A percentile compares a stretch with the other conserved stretches of the same genome.
These are phyloP conservation scores for Parmales sp. DNA, from an alignment of 108 stramenopile genomes.

Conservation along the genomic window DNA sequence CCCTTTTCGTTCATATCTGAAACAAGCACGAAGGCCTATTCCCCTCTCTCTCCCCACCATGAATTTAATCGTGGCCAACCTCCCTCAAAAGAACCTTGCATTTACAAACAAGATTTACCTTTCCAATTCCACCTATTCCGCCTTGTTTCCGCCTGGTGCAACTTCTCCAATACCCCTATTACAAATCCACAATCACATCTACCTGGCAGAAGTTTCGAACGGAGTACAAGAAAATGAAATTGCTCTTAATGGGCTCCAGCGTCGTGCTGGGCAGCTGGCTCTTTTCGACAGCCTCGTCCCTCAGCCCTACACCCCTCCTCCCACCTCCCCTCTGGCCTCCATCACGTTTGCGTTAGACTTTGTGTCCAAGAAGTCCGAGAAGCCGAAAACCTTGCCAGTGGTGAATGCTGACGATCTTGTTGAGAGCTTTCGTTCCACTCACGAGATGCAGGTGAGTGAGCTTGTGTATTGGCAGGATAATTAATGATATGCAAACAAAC, in stretches of 20 bases:
- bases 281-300: constrained; percentile 45
- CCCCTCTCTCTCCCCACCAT: constrained; percentile 10
- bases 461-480: constrained; percentile 19
- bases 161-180: constrained; percentile 12
- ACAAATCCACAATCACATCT: constrained; percentile 55
- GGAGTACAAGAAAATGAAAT: constrained; percentile 53
- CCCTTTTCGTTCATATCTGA: no score
- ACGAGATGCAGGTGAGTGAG: constrained; percentile 66
- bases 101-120: constrained; percentile 75
- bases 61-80: constrained; percentile 59
- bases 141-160: constrained; percentile 14
- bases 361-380: constrained; percentile 58
- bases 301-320: constrained; percentile 40
- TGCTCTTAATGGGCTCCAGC: constrained; percentile 70
- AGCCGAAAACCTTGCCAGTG: constrained; percentile 35
- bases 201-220: constrained; percentile 53
- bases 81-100: constrained; percentile 72
- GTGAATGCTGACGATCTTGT: constrained; percentile 72
- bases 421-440: constrained; percentile 44
- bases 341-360: constrained; percentile 59
- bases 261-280: constrained; percentile 50
- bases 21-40: not conserved
- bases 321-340: constrained; percentile 48
- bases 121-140: constrained; percentile 21
- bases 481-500: constrained; percentile 26